Conservation (phyloP, 1,284 basidiomycete genomes). For the Ustilago cynodontis region DNA sequence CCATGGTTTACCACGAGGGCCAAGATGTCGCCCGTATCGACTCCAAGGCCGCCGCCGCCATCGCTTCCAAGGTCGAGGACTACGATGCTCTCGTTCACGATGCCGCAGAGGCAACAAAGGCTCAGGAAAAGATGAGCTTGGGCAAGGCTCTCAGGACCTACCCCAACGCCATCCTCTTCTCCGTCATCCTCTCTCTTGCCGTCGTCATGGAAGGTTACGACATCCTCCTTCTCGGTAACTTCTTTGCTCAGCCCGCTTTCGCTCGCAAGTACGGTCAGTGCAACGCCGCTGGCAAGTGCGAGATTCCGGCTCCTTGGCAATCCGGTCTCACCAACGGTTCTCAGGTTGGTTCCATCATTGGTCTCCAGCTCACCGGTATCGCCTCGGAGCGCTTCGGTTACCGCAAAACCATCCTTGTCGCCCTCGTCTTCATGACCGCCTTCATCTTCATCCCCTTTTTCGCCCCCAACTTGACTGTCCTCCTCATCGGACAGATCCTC, state of each 20-base stretch:
- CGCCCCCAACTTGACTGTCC: slow-evolving; percentile 69
- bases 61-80: slow-evolving; percentile 59
- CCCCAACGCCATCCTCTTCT: slow-evolving; percentile 72
- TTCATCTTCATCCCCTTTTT: slow-evolving; percentile 71
- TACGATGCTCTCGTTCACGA: slow-evolving; percentile 69
- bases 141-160: slow-evolving; percentile 71
- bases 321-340: slow-evolving; percentile 66
- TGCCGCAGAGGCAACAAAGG: slow-evolving; percentile 69
- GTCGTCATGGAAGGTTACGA: slow-evolving; percentile 72
- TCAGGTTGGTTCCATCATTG: slow-evolving; percentile 68
- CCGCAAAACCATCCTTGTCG: slow-evolving; percentile 67
- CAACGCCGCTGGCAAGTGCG: slow-evolving; percentile 65
- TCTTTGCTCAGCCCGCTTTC: slow-evolving; percentile 71
- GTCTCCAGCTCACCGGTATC: slow-evolving; percentile 70
- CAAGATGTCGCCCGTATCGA: slow-evolving; percentile 57
- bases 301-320: slow-evolving; percentile 72
- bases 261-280: slow-evolving; percentile 64
- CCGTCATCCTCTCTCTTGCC: slow-evolving; percentile 71
- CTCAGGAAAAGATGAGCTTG: slow-evolving; percentile 70
- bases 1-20: slow-evolving; percentile 30
- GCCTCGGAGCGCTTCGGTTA: slow-evolving; percentile 72
- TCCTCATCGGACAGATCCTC: slow-evolving; percentile 70
- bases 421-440: slow-evolving; percentile 66
- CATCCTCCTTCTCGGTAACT: slow-evolving; percentile 65
- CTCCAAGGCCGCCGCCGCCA: slow-evolving; percentile 50